Evolutionary conservation across 1,284 basidiomycete genomes (phyloP).

Genomic region (Sphaerobolus stellatus): DNA sequence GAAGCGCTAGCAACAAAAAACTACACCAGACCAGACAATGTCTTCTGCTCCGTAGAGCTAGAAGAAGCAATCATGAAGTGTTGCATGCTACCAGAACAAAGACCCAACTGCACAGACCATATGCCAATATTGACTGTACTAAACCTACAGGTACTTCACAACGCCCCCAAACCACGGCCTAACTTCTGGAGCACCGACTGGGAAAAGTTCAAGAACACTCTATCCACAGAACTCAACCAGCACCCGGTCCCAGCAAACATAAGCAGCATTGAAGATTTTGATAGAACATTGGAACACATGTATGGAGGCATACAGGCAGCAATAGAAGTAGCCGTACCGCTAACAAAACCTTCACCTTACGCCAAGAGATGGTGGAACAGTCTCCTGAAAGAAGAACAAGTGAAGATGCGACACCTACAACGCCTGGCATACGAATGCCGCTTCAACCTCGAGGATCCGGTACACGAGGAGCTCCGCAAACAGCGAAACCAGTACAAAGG

Average conservation of each 20-base stretch:
- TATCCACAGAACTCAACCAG: background rate
- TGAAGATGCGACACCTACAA: too few relatives aligned
- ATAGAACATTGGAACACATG: constrained; percentile 14
- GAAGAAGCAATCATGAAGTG: constrained; percentile 16
- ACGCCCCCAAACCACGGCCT: background rate
- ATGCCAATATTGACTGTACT: constrained; percentile 23
- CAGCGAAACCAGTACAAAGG: constrained; percentile 28
- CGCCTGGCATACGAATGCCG: constrained; percentile 4
- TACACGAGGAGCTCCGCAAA: constrained; percentile 22
- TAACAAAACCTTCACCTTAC: constrained; percentile 2
- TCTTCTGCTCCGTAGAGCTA: constrained; percentile 25
- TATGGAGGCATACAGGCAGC: constrained; percentile 19
- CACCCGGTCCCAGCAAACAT: constrained; percentile 14
- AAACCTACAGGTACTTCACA: background rate
- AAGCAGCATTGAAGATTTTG: constrained; percentile 10
- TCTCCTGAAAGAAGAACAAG: constrained; percentile 2
- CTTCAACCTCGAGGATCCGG: constrained; percentile 17
- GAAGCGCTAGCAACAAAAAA: constrained; percentile 25
- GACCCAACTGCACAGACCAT: constrained; percentile 28
- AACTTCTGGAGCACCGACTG: constrained; percentile 25
- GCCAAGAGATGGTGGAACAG: constrained; percentile 14
- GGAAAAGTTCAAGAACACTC: constrained; percentile 16
- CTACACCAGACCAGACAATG: constrained; percentile 34
- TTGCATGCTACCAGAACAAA: constrained; percentile 19
- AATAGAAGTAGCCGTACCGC: constrained; percentile 8